Evolutionary conservation across 495 filamentous ascomycete genomes (phyloP).

Genomic region (Pyrenopolyporus hunteri): DNA sequence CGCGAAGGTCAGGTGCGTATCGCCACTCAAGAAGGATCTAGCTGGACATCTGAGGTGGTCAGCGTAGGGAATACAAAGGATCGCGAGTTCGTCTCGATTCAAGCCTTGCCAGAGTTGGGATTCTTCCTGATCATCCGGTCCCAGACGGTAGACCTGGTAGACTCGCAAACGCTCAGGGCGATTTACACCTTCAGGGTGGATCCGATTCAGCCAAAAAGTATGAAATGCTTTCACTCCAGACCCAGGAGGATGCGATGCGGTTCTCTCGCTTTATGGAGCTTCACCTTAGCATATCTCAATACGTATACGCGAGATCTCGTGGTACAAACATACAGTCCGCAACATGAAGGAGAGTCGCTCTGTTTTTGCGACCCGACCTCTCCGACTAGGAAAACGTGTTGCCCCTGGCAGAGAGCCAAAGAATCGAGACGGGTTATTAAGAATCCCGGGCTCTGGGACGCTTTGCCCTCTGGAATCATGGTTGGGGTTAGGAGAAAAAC

Average conservation of each 20-base stretch:
- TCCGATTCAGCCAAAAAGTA: slow-evolving; percentile 57
- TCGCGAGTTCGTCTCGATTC: slow-evolving; percentile 39
- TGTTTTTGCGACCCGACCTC: slow-evolving; percentile 47
- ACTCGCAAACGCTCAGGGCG: slow-evolving; percentile 54
- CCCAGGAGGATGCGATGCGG: slow-evolving; percentile 55
- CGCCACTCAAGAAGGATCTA: slow-evolving; percentile 45
- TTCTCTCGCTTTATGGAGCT: slow-evolving; percentile 54
- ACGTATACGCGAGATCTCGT: slow-evolving; percentile 59
- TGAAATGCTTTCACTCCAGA: slow-evolving; percentile 57
- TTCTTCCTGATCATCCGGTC: slow-evolving; percentile 57
- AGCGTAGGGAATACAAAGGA: slow-evolving; percentile 18
- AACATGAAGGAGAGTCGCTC: slow-evolving; percentile 49
- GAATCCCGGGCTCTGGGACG: slow-evolving; percentile 58
- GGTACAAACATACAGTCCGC: slow-evolving; percentile 61
- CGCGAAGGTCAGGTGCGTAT: slow-evolving; percentile 51
- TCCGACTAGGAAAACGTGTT: slow-evolving; percentile 43
- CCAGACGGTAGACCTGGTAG: slow-evolving; percentile 59
- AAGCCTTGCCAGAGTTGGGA: slow-evolving; percentile 46
- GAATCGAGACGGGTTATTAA: slow-evolving; percentile 46
- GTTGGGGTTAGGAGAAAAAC: slow-evolving; percentile 51
- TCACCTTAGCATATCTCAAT: slow-evolving; percentile 61
- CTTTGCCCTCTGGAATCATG: slow-evolving; percentile 54
- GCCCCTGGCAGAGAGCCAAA: slow-evolving; percentile 50
- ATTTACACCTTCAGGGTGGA: slow-evolving; percentile 64
- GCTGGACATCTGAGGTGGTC: slow-evolving; percentile 48